Evolutionary conservation across 1,284 basidiomycete species (phyloP).

Genomic region (Tetrapyrgos nigripes): DNA sequence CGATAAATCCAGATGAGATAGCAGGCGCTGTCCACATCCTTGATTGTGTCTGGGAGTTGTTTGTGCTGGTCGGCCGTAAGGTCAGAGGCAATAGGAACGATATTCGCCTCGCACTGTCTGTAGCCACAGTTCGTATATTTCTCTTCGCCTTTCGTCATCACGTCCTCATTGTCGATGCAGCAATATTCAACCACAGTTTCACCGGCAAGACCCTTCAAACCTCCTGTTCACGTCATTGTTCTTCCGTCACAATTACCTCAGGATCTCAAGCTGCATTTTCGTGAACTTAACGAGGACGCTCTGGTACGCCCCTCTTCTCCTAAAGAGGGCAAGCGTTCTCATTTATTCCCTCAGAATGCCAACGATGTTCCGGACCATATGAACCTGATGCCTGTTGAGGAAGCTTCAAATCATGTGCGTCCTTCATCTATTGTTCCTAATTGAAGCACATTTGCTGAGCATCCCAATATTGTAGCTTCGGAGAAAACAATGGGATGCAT

Average conservation of each 20-base stretch:
- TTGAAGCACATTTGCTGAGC: slow-evolving; percentile 4
- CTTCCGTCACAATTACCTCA: slow-evolving; percentile 74
- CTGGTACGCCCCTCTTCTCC: slow-evolving; percentile 50
- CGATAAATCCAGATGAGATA: slow-evolving; percentile 36
- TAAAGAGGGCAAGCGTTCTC: background rate
- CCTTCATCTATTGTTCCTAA: background rate
- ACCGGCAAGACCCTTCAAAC: slow-evolving; percentile 63
- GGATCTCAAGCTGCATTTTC: slow-evolving; percentile 69
- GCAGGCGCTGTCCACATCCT: slow-evolving; percentile 61
- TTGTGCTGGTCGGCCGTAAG: slow-evolving; percentile 71
- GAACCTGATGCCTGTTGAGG: slow-evolving; percentile 68
- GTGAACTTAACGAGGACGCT: slow-evolving; percentile 65
- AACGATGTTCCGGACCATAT: slow-evolving; percentile 73
- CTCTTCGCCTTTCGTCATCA: slow-evolving; percentile 3
- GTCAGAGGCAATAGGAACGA: slow-evolving; percentile 63
- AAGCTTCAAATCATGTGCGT: slow-evolving; percentile 66
- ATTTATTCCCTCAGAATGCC: slow-evolving; percentile 53
- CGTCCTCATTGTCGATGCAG: slow-evolving; percentile 40
- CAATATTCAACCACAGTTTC: slow-evolving; percentile 57
- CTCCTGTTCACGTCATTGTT: slow-evolving; percentile 73
- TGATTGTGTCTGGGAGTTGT: slow-evolving; percentile 80
- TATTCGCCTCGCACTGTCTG: slow-evolving; percentile 64
- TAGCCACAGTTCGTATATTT: slow-evolving; percentile 54
- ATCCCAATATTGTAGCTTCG: slow-evolving; percentile 20
- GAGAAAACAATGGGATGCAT: slow-evolving; percentile 32